Evolutionary conservation across 257 asterid species (phyloP), one percentile per base, ranked within the genome.

Genomic region (Echium plantagineum): DNA sequence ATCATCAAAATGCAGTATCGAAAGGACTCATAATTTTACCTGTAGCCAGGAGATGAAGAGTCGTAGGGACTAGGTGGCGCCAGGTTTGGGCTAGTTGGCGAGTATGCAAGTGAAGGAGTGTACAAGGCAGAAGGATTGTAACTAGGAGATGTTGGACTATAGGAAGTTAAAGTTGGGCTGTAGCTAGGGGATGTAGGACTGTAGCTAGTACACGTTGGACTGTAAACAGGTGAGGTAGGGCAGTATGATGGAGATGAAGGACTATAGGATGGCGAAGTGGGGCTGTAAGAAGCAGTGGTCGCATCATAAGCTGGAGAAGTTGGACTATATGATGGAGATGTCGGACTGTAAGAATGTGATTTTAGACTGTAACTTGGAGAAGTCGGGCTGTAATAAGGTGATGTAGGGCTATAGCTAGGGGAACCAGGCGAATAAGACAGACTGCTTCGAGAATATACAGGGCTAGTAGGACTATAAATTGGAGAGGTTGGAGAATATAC

Each of bases 1-100:
- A 19, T 53, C 57, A 7, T 18, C 15, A 19, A n/a, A 21, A 10
- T 4, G 57, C 5, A 19, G 1, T 21, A 60, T 55, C 18, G 59
- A 42, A 10, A 42, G 49, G 10, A 15, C 7, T 20, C 19, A 28
- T 38, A 51, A 66, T 53, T 57, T 42, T 79, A 93, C 99, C 97
- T 93, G 85, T 89, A 93, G 66, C 87, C 86, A 52, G 98, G 98
- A 48, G 98, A 91, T 24, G 98, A 84, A 13, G 97, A 94, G 73
- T 94, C 88, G 79, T 85, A 88, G 10, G 94, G 98, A 70, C 95
- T 88, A 8, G 96, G 76, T 21, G 96, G 93, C 9, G 94, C 73
- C 72, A 91, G 72, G 79, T 82, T 83, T 5, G 96, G 95, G 64
- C 93, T 88, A 42, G 95, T 88, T 16, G 98, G 98, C 4, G 98